Evolutionary conservation across 257 asterid genomes (phyloP).

Genomic region (Plantago elongata): DNA sequence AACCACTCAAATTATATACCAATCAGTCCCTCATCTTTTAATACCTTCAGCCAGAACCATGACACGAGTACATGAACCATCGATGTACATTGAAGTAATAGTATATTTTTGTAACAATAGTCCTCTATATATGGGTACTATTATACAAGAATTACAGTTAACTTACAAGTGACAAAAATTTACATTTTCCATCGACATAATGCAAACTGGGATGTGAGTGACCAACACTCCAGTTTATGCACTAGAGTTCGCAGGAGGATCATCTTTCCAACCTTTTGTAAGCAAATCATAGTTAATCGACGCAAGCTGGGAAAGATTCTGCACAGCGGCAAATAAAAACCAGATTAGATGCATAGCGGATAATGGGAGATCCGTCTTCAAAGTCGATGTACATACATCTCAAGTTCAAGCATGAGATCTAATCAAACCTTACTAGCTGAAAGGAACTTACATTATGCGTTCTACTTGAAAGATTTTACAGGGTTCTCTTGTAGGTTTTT

Average conservation of each 20-base stretch:
- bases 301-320: slow-evolving; percentile 96
- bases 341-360: slow-evolving; percentile 8
- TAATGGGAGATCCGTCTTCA: too few species aligned
- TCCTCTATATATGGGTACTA: not conserved
- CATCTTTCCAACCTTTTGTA: slow-evolving; percentile 80
- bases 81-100: not conserved
- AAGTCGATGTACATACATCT: too few species aligned
- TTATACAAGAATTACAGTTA: not conserved
- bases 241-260: slow-evolving; percentile 50
- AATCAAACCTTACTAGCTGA: too few species aligned
- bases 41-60: not conserved
- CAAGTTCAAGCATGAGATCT: too few species aligned
- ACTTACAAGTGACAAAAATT: slow-evolving; percentile 1
- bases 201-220: not conserved
- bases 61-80: not conserved
- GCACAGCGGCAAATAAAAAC: slow-evolving; percentile 21
- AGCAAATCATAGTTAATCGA: slow-evolving; percentile 94
- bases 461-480: not conserved
- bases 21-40: too few species aligned
- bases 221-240: slow-evolving; percentile 14
- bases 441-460: too few species aligned
- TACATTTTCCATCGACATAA: not conserved
- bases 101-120: not conserved
- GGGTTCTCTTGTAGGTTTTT: not conserved
- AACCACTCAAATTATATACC: too few species aligned